Evolutionary conservation across 495 filamentous ascomycete genomes (phyloP), one percentile per base, ranked within the genome.

Genomic region (Amorphotheca resinae): DNA sequence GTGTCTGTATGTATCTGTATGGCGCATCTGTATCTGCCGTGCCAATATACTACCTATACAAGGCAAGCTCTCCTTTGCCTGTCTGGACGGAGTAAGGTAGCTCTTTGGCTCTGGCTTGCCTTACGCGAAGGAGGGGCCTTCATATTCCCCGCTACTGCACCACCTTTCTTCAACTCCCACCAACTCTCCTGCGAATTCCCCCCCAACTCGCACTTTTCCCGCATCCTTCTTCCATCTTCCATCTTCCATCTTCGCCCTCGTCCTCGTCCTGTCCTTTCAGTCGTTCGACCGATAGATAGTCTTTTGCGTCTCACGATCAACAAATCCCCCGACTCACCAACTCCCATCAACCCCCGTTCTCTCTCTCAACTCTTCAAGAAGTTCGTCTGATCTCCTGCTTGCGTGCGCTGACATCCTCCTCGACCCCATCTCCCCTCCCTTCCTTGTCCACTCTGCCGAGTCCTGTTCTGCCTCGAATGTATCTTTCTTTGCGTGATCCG

Each of bases 401-500:
- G 54, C 45, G 12, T 50, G 36, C 46, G 54, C 51, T 54, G 54
- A 57, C 49, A 25, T 38, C 23, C 16, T 47, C 41, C 38, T 48
- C 48, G 42, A 49, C 48, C 38, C 40, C 47, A 40, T 53, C 47
- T 46, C 42, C 33, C 44, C 36, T 48, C 41, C 54, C 42, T 44
- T 54, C 45, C 39, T 44, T 42, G 39, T 57, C 44, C 48, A 45
- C 39, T 54, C 38, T 31, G 48, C 51, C 42, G 51, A 47, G 37
- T 54, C 45, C 54, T 52, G 51, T 54, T 54, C 48, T 54, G 45
- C 51, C 44, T 54, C 51, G 50, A 28, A 51, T 57, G 54, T 57
- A 54, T 54, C 48, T 54, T 57, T 54, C 48, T 44, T 57, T 57
- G 47, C 26, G 31, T 48, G 48, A 46, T 44, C 44, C 50, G 45